Conservation (phyloP, 2,329 filamentous ascomycete species). For the Hymenoscyphus infarciens region DNA sequence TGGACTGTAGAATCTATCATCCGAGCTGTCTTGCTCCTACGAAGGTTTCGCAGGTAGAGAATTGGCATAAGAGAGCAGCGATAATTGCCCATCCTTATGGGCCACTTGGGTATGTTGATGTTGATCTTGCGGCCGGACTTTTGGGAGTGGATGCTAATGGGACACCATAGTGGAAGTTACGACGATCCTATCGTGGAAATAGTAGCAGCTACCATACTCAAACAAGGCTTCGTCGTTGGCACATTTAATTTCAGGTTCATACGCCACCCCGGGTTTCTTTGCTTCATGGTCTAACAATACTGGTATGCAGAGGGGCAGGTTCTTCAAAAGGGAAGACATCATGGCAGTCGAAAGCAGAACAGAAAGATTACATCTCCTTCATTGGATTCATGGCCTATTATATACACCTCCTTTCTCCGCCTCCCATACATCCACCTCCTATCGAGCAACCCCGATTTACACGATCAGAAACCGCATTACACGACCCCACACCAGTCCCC, state of each 20-base stretch:
- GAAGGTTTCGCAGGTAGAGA: constrained; percentile 19
- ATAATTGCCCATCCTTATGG: constrained; percentile 90
- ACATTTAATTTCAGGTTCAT: constrained; percentile 88
- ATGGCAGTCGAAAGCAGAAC: constrained; percentile 81
- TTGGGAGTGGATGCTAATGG: constrained; percentile 42
- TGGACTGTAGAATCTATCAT: constrained; percentile 84
- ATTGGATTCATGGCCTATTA: constrained; percentile 78
- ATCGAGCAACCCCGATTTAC: constrained; percentile 13
- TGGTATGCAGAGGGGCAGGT: constrained; percentile 63
- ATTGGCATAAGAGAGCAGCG: constrained; percentile 47
- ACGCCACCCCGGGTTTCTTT: not conserved
- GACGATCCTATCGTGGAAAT: constrained; percentile 13
- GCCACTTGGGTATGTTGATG: constrained; percentile 57
- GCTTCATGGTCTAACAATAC: constrained; percentile 17
- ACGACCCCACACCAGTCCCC: constrained; percentile 27
- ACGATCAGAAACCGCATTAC: constrained; percentile 21
- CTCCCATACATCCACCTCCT: constrained; percentile 9
- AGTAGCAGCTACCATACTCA: constrained; percentile 47
- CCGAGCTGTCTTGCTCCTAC: constrained; percentile 44
- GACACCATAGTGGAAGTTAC: constrained; percentile 51
- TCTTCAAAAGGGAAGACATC: constrained; percentile 74
- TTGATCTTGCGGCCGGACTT: not conserved
- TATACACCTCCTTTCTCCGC: constrained; percentile 46
- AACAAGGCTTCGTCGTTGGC: constrained; percentile 68
- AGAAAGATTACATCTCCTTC: constrained; percentile 77